Conservation (phyloP, 2,329 filamentous ascomycete genomes). For the Dactylellina cionopaga region DNA sequence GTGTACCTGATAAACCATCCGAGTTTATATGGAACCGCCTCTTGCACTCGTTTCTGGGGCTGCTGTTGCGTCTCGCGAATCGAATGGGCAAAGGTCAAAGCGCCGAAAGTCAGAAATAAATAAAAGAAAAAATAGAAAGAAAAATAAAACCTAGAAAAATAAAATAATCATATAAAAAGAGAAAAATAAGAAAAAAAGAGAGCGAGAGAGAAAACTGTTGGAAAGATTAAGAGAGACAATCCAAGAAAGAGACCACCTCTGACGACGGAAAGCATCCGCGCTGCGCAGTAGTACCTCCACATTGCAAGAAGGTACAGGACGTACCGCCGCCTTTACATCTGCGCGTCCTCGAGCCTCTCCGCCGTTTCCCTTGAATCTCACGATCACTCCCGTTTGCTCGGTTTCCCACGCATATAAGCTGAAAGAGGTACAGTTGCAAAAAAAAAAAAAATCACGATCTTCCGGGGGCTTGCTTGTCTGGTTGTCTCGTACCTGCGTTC, state of each 20-base stretch:
- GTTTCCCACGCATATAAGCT: conserved; percentile 5
- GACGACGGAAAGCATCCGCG: conserved; percentile 2
- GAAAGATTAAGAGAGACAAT: not conserved
- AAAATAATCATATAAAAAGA: not conserved
- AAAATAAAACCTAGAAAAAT: not conserved
- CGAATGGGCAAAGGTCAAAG: conserved; percentile 44
- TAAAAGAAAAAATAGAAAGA: not conserved
- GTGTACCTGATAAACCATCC: not conserved
- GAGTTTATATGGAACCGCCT: conserved; percentile 35
- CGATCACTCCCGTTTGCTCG: not conserved
- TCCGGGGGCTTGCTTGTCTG: conserved; percentile 29
- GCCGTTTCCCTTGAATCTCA: not conserved
- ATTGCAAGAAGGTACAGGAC: not conserved
- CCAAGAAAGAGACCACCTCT: not conserved
- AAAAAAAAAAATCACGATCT: conserved; percentile 17
- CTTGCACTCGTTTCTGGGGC: not conserved
- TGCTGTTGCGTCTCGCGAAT: conserved; percentile 42
- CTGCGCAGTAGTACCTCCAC: too few relatives aligned
- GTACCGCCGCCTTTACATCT: not conserved
- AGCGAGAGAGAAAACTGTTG: not conserved
- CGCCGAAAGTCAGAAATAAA: conserved; percentile 29
- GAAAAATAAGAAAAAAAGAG: not conserved
- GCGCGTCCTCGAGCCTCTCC: conserved; percentile 16
- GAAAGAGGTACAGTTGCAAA: conserved; percentile 25
- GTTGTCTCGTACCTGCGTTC: conserved; percentile 51